Percentiles rank a stretch among this genome's conserved stretches.
Evolutionary conservation across 78 protist species (phyloP).

Genomic region (Anaeramoeba flamelloides): DNA sequence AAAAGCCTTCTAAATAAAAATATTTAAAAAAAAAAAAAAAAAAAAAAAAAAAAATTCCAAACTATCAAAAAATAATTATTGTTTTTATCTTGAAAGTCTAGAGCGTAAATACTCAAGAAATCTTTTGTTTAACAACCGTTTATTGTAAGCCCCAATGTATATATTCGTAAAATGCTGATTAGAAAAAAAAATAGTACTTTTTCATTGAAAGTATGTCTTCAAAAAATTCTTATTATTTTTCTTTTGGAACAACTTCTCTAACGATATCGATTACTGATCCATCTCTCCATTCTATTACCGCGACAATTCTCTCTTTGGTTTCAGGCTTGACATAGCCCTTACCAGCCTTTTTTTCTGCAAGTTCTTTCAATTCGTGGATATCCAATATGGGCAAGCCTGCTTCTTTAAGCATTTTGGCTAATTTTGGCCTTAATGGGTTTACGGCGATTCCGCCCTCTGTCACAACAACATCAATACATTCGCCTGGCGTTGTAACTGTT

Average conservation of each 20-base stretch:
- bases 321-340: background rate
- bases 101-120: no score
- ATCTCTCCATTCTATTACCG: slow-evolving; percentile 15
- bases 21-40: no score
- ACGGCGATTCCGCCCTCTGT: slow-evolving; percentile 13
- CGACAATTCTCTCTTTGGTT: slow-evolving; percentile 9
- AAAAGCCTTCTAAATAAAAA: no score
- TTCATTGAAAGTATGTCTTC: no score
- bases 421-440: slow-evolving; percentile 11
- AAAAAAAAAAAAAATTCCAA: no score
- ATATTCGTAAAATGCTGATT: no score
- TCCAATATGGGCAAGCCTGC: background rate
- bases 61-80: no score
- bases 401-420: background rate
- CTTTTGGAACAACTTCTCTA: slow-evolving; percentile 1
- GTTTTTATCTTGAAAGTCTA: no score
- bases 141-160: no score
- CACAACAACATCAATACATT: slow-evolving; percentile 15
- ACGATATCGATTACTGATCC: slow-evolving; percentile 19
- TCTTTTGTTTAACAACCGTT: no score
- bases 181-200: no score
- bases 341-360: slow-evolving; percentile 5
- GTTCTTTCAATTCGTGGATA: slow-evolving; percentile 5
- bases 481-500: slow-evolving; percentile 18
- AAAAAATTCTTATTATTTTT: no score